These are phyloP conservation scores for Golubevia sp. DNA, from an alignment of 1,284 basidiomycete species.

Conservation along the genomic window DNA sequence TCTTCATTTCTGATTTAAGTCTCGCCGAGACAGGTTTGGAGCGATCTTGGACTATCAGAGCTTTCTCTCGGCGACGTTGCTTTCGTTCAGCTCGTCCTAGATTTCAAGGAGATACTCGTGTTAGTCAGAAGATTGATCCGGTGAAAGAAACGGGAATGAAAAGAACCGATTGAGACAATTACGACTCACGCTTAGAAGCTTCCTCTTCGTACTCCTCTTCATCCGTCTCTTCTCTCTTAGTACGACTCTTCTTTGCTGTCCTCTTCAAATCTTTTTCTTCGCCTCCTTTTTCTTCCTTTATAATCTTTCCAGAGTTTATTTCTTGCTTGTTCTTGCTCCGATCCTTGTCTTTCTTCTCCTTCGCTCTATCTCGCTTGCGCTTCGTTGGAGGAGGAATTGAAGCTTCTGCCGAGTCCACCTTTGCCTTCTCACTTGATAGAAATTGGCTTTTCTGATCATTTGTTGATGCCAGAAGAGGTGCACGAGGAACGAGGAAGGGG, in stretches of 20 bases:
- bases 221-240: not conserved
- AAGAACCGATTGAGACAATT: too few relatives aligned
- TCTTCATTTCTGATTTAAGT: not conserved
- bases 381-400: not conserved
- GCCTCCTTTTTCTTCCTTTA: not conserved
- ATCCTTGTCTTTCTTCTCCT: not conserved
- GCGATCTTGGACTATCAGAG: not conserved
- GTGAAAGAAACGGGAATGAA: too few relatives aligned
- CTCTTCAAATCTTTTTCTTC: too few relatives aligned
- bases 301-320: not conserved
- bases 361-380: not conserved
- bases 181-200: not conserved
- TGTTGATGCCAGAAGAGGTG: too few relatives aligned
- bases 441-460: too few relatives aligned
- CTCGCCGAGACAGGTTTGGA: not conserved
- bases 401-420: not conserved
- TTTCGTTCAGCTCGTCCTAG: not conserved
- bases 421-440: too few relatives aligned
- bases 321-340: not conserved
- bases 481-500: too few relatives aligned
- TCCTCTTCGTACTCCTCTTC: not conserved
- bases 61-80: not conserved
- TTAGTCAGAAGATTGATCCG: too few relatives aligned
- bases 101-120: too few relatives aligned
- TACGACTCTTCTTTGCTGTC: not conserved